Percentiles rank a stretch among this genome's conserved stretches.
Evolutionary conservation across 306 rosid genomes (phyloP).

Genomic region (Prunus davidiana): DNA sequence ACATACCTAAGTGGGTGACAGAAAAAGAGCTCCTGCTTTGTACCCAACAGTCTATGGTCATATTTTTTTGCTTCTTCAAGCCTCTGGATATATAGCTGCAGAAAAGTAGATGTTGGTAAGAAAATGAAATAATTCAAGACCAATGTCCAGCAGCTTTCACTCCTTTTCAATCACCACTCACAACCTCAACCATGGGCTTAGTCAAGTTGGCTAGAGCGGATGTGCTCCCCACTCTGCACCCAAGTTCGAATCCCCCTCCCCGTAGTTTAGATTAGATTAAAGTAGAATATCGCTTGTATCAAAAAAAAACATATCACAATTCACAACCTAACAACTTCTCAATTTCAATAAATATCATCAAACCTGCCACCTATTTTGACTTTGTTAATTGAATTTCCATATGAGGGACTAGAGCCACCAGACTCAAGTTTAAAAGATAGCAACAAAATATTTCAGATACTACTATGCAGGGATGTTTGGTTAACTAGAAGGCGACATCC

Average conservation of each 20-base stretch:
- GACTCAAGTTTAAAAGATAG: neutral
- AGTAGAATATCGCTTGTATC: no score
- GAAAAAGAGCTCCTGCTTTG: slow-evolving; percentile 85
- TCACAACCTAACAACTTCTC: neutral
- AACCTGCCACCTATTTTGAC: neutral
- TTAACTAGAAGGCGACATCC: neutral
- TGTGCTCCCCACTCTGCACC: no score
- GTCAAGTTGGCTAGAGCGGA: no score
- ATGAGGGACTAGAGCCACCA: neutral
- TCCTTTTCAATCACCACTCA: neutral
- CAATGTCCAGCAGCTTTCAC: slow-evolving; percentile 10
- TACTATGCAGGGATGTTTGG: neutral
- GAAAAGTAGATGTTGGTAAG: slow-evolving; percentile 5
- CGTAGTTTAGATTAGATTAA: no score
- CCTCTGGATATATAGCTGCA: slow-evolving; percentile 56
- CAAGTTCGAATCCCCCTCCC: no score
- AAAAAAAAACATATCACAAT: neutral
- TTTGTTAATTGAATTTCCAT: neutral
- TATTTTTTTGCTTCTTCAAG: slow-evolving; percentile 95
- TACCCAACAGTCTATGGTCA: slow-evolving; percentile 87
- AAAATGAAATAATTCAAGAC: slow-evolving; percentile 16
- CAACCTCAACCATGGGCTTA: neutral
- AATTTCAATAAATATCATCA: neutral
- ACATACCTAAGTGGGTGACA: slow-evolving; percentile 90
- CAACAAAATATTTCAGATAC: neutral